phyloP scores from a whole-genome alignment of 306 rosid species.

The Fagus sylvatica region DNA sequence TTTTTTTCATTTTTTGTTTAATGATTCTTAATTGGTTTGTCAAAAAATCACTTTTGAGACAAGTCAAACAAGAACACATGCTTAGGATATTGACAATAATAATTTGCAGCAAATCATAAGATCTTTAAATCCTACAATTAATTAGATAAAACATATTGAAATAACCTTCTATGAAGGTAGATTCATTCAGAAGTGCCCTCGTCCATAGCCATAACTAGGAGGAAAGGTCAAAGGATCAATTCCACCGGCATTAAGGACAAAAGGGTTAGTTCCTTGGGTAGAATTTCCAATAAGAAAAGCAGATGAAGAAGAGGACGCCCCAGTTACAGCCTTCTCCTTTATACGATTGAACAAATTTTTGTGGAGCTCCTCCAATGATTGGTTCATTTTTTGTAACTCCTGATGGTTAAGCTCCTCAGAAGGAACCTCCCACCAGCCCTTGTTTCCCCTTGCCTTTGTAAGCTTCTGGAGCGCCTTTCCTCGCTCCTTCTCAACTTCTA shows the following conservation, averaged over 20 bases:
- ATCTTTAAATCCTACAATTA: too few species aligned
- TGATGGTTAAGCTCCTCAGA: conserved; percentile 15
- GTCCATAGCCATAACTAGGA: not conserved
- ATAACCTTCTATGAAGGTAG: not conserved
- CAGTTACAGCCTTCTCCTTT: conserved; percentile 4
- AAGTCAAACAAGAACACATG: too few species aligned
- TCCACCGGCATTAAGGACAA: not conserved
- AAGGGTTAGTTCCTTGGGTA: not conserved
- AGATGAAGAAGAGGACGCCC: not conserved
- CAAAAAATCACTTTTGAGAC: too few species aligned
- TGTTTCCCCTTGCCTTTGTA: not conserved
- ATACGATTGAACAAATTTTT: not conserved
- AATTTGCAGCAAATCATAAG: too few species aligned
- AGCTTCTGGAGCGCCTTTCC: conserved; percentile 4
- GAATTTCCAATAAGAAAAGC: not conserved
- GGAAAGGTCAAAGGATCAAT: not conserved
- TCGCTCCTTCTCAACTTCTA: conserved; percentile 19
- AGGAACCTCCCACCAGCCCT: conserved; percentile 41
- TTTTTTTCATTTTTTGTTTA: too few species aligned
- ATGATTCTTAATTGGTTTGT: too few species aligned
- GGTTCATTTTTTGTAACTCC: conserved; percentile 6
- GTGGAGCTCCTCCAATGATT: not conserved
- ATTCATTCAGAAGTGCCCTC: not conserved
- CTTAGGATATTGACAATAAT: too few species aligned
- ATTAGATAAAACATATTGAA: not conserved